A percentile compares a stretch with the other conserved stretches of the same genome.
phyloP scores from a whole-genome alignment of 805 yeast species.

The Yarrowia divulgata region DNA sequence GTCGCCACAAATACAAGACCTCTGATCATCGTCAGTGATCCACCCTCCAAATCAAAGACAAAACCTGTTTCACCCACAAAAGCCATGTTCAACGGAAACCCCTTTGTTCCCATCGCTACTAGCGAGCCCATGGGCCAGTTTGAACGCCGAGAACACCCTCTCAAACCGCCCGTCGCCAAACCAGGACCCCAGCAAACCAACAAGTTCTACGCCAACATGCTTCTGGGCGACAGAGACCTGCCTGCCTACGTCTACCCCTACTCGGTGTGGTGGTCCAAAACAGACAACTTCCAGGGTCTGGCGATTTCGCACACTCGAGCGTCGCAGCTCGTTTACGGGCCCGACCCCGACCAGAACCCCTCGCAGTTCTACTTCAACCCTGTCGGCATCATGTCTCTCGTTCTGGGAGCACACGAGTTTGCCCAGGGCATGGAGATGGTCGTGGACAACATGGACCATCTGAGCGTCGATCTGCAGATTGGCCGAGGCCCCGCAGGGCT shows the following conservation, averaged over 20 bases:
- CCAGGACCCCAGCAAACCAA: constrained; percentile 56
- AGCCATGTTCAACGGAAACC: constrained; percentile 39
- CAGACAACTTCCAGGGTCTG: constrained; percentile 58
- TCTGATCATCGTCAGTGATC: not conserved
- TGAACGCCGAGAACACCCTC: constrained; percentile 34
- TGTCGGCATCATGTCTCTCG: constrained; percentile 60
- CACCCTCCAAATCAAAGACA: too few species aligned
- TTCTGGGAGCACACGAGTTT: constrained; percentile 63
- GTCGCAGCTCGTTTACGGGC: constrained; percentile 56
- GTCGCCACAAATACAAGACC: not conserved
- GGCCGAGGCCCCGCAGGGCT: constrained; percentile 41
- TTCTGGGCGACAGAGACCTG: constrained; percentile 61
- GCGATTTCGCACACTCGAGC: constrained; percentile 66
- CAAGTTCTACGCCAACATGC: constrained; percentile 74
- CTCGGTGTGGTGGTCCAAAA: constrained; percentile 62
- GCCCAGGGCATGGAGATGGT: constrained; percentile 52
- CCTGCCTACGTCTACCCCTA: constrained; percentile 74
- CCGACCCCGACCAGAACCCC: constrained; percentile 57
- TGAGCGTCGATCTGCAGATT: constrained; percentile 45
- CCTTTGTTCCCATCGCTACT: constrained; percentile 24
- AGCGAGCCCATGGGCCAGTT: constrained; percentile 26
- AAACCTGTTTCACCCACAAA: too few species aligned
- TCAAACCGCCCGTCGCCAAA: constrained; percentile 21
- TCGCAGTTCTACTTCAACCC: constrained; percentile 64
- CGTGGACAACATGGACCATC: constrained; percentile 52